A percentile compares a stretch with the other conserved stretches of the same genome.
phyloP scores from a whole-genome alignment of 495 filamentous ascomycete species.

The Clavariopsis aquatica region DNA sequence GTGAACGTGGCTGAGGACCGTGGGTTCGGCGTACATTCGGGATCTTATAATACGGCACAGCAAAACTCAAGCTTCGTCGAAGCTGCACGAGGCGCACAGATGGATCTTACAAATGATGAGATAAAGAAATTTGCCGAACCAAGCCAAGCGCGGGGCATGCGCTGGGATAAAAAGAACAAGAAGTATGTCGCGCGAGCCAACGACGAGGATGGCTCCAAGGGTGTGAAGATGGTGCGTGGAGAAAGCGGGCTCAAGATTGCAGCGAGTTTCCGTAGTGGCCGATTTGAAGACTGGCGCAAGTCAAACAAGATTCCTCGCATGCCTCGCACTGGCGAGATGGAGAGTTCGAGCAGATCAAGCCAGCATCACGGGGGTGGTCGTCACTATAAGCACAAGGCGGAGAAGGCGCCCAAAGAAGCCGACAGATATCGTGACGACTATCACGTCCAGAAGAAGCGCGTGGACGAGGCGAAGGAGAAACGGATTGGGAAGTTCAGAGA shows the following conservation, averaged over 20 bases:
- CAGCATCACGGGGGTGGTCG: conserved; percentile 41
- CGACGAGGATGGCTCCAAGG: conserved; percentile 90
- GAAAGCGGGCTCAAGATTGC: conserved; percentile 96
- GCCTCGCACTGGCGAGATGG: conserved; percentile 79
- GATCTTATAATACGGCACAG: conserved; percentile 53
- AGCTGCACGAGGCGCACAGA: conserved; percentile 76
- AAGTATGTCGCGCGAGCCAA: conserved; percentile 90
- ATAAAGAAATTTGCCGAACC: conserved; percentile 72
- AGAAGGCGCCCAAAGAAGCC: conserved; percentile 86
- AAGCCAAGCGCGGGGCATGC: conserved; percentile 65
- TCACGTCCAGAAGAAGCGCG: conserved; percentile 84
- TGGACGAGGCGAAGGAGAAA: conserved; percentile 82
- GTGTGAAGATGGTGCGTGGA: conserved; percentile 78
- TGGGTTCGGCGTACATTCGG: conserved; percentile 88
- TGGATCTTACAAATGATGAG: conserved; percentile 86
- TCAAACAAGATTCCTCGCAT: conserved; percentile 75
- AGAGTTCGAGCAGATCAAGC: conserved; percentile 52
- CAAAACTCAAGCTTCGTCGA: conserved; percentile 73
- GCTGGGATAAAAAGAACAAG: conserved; percentile 95
- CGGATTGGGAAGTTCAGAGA: conserved; percentile 70
- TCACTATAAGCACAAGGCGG: conserved; percentile 75
- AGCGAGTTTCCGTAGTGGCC: conserved; percentile 85
- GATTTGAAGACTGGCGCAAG: conserved; percentile 89
- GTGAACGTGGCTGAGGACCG: conserved; percentile 80
- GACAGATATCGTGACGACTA: conserved; percentile 90